These are phyloP conservation scores for Ophiocordyceps robertsii DNA, from an alignment of 2,329 filamentous ascomycete species.

Conservation along the genomic window DNA sequence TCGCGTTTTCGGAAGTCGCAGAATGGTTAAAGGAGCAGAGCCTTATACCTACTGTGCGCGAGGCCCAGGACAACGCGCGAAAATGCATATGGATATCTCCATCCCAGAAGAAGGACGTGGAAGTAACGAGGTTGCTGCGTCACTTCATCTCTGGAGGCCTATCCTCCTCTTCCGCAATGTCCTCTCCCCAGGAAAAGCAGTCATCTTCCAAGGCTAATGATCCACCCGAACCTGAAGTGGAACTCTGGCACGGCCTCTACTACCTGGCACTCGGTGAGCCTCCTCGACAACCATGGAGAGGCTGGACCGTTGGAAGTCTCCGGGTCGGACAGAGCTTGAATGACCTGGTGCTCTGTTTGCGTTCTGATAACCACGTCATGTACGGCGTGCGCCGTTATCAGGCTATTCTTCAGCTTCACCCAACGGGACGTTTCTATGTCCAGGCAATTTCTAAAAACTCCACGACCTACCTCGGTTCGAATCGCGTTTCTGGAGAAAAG, in stretches of 20 bases:
- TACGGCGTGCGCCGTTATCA: neutral
- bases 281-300: too few relatives aligned
- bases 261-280: too few relatives aligned
- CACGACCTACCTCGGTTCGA: neutral
- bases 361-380: neutral
- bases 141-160: neutral
- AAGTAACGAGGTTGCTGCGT: neutral
- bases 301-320: too few relatives aligned
- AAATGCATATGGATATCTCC: neutral
- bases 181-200: too few relatives aligned
- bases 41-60: neutral
- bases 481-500: neutral
- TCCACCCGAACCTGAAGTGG: too few relatives aligned
- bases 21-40: neutral
- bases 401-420: neutral
- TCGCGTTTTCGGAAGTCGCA: too few relatives aligned
- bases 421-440: neutral
- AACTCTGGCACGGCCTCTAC: too few relatives aligned
- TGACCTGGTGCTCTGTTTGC: neutral
- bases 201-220: too few relatives aligned
- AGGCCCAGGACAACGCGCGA: neutral
- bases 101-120: neutral
- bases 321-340: neutral
- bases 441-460: neutral
- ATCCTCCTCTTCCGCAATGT: neutral